Evolutionary conservation across 2,329 filamentous ascomycete genomes (phyloP), one percentile per base, ranked within the genome.

Genomic region (Madurella mycetomatis): DNA sequence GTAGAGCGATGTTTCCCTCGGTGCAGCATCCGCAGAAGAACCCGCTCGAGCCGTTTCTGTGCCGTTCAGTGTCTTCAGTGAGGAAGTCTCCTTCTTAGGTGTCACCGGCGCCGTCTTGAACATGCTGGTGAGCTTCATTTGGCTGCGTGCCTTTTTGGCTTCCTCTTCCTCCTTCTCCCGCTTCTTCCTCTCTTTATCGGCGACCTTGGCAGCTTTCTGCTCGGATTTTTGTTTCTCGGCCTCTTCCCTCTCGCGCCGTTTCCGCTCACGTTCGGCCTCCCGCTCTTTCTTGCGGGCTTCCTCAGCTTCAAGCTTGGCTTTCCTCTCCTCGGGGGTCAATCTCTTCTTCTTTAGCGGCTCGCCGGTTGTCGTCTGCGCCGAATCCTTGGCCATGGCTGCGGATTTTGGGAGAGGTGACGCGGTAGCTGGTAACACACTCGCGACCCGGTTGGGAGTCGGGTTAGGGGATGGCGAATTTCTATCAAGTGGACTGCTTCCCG

Each of bases 111-210:
- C 59, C 9, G 54, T 59, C 47, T 70, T 73, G 64, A 80, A 80
- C 64, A 81, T 79, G 41, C 65, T 69, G 44, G 70, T 74, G 13
- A 82, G 71, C 55, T 67, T 75, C 62, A 69, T 70, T 67, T 77
- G 79, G 49, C 69, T 75, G 13, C 73, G 69, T n/a, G 73, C 72
- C 65, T 77, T 80, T 60, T 74, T 81, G 42, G 70, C 68, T 42
- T 77, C 76, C 41, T 80, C 77, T 41, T 81, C 78, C 57, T 81
- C 78, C 63, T 77, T 79, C 60, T 78, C 75, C 31, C 70, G 70
- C 61, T 72, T 76, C 65, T 78, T 79, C 56, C 73, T 64, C 41
- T 55, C 54, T 12, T 53, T 52, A 46, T 60, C 52, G 9, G 70
- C 72, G 2, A 54, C 63, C 47, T 66, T 64, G 41, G 61, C 65